Evolutionary conservation across 768 basidiomycete genomes (phyloP), one percentile per base, ranked within the genome.

Genomic region (Flagelloscypha sp.): DNA sequence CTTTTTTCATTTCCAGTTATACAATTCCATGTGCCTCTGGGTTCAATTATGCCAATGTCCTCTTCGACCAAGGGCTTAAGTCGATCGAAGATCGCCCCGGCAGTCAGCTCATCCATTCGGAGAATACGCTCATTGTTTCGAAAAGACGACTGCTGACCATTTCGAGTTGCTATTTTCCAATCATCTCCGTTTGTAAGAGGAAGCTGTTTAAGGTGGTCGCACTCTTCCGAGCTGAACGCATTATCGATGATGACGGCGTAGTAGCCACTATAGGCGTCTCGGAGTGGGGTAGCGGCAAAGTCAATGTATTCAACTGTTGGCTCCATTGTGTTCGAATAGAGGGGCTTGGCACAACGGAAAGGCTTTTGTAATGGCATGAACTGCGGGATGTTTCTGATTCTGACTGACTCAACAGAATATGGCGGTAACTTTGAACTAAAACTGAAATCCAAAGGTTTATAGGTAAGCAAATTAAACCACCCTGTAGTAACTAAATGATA

Each of bases 221-320:
- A 72, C 49, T 72, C 68, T 3, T 55, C 50, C 1, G 53, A 44
- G 2, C 62, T 57, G 43, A 72, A 61, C 15, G 67, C 34, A 27
- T 61, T 44, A 48, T 69, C 67, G 27, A 70, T 44, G 33, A 72
- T 50, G 38, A 62, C 63, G 33, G 62, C 61, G 45, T 68, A 70
- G 46, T 45, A 53, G 5, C 56, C 52, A 6, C 48, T 35, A 46
- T 68, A 70, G 3, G 52, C 44, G 3, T 33, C 38, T 0, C 57
- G 45, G 4, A 69, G 51, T 2, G 56, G 45, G 0, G 65, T 68
- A 4, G 45, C 42, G 8, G 61, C 45, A 45, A 65, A 71, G 47
- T 71, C 61, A 36, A 68, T 47, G 6, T 15, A 21, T 13, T 8
- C 15, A 25, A 18, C 4, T 8, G 34, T 24, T 8, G 34, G 23